phyloP scores from a whole-genome alignment of 2,329 filamentous ascomycete species.

The Thelonectria rubi region DNA sequence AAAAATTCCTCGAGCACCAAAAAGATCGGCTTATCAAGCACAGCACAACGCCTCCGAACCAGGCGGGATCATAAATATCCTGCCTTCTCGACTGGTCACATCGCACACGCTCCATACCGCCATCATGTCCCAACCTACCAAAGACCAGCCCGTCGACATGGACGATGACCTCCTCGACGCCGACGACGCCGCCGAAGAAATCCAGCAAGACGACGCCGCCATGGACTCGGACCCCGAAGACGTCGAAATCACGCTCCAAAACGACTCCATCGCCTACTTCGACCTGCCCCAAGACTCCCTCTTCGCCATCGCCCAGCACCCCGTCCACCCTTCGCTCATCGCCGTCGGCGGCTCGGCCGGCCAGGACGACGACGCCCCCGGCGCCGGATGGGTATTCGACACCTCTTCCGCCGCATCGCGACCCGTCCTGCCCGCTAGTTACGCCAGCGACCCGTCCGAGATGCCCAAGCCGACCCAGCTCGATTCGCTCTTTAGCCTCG shows the following conservation, averaged over 20 bases:
- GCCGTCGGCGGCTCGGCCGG: conserved; percentile 83
- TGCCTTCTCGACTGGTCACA: neutral
- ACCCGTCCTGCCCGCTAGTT: conserved; percentile 80
- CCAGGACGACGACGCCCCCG: conserved; percentile 67
- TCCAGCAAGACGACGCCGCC: conserved; percentile 78
- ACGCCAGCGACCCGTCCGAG: conserved; percentile 71
- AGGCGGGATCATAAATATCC: conserved; percentile 10
- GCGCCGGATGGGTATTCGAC: conserved; percentile 88
- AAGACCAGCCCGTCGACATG: conserved; percentile 23
- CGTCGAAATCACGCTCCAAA: conserved; percentile 82
- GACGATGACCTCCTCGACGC: conserved; percentile 55
- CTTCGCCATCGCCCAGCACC: conserved; percentile 95
- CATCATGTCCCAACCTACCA: conserved; percentile 44
- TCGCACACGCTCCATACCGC: conserved; percentile 34
- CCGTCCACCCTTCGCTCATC: conserved; percentile 77
- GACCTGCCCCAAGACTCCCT: conserved; percentile 90
- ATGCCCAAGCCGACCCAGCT: conserved; percentile 63
- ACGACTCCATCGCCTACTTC: conserved; percentile 94
- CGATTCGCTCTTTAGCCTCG: conserved; percentile 74
- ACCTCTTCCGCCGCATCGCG: conserved; percentile 68
- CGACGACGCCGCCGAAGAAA: conserved; percentile 75
- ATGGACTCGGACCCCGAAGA: conserved; percentile 86
- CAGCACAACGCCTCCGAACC: conserved; percentile 29
- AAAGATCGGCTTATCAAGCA: conserved; percentile 40
- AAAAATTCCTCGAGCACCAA: conserved; percentile 37